A percentile compares a stretch with the other conserved stretches of the same genome.
phyloP scores from a whole-genome alignment of 345 rosid genomes.

The Moringa oleifera region DNA sequence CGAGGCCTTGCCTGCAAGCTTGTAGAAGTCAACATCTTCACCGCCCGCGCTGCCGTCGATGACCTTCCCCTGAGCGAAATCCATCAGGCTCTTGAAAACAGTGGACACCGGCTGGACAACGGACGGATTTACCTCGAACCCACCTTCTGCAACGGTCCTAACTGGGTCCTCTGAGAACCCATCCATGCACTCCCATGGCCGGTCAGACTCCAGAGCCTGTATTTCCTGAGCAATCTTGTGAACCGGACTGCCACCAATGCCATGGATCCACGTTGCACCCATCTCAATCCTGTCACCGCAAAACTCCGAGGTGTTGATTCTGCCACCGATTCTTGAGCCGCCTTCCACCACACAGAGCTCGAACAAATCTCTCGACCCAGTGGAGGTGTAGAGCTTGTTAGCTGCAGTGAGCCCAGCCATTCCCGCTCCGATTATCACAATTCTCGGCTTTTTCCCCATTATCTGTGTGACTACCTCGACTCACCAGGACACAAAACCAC shows the following conservation, averaged over 20 bases:
- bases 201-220: conserved; percentile 56
- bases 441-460: conserved; percentile 86
- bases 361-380: conserved; percentile 39
- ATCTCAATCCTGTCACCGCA: conserved; percentile 87
- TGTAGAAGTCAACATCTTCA: conserved; percentile 23
- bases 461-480: background rate
- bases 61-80: conserved; percentile 62
- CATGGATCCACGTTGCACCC: conserved; percentile 99
- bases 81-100: conserved; percentile 75
- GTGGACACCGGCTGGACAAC: conserved; percentile 50
- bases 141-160: conserved; percentile 70
- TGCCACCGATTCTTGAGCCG: conserved; percentile 84
- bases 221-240: conserved; percentile 63
- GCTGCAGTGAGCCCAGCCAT: conserved; percentile 98
- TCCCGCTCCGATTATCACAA: conserved; percentile 94
- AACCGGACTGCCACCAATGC: conserved; percentile 89
- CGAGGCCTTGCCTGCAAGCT: conserved; percentile 26
- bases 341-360: conserved; percentile 87
- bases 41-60: conserved; percentile 11
- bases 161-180: conserved; percentile 42
- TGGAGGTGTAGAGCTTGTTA: conserved; percentile 61
- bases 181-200: conserved; percentile 98
- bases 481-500: background rate
- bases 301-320: conserved; percentile 86
- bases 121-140: conserved; percentile 42